Evolutionary conservation across 169 alveolate species (phyloP), one percentile per base, ranked within the genome.

Genomic region (Eimeria tenella): DNA sequence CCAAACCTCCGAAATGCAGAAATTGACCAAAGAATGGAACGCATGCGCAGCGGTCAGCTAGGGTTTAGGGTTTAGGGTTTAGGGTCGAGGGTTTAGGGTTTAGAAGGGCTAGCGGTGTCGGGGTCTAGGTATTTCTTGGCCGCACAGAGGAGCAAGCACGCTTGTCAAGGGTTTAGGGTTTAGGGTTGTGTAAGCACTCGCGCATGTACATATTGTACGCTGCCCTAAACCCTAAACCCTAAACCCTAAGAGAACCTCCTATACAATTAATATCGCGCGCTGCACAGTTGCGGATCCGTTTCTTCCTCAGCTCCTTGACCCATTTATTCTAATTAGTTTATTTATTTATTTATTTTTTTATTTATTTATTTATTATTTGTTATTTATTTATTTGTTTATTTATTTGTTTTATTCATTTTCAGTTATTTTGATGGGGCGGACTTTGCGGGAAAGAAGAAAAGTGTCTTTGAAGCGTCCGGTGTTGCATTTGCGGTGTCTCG

Each of bases 391-490:
- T 71, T 56, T 23, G 49, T 15, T 50, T 17, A 8, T 21, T 10
- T 49, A n/a, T 19, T 50, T 58, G 9, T 50, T 55, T 8, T 50
- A 5, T 49, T 31, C 25, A 7, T 49, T 19, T 73, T 23, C 86
- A 75, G 92, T 94, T 52, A 94, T 94, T 5, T 21, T 62, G 19
- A 75, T 58, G n/a, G 94, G 89, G 13, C 31, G 89, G 25, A 77
- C 81, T 19, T 11, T 86, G 75, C 89, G 96, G 13, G 95, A 90
- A 77, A 53, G 87, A 25, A 53, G 63, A 21, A 21, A 62, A 21
- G 82, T 95, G 42, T 25, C 83, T 10, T 65, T 73, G 56, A 86
- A 79, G 73, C 93, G 95, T 79, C 96, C 96, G 3, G 86, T 94
- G 75, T 84, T 75, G 53, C 10, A 63, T 21, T 13, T 88, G 42